Evolutionary conservation across 2,329 filamentous ascomycete species (phyloP).

Genomic region (Trichoderma lentiforme): DNA sequence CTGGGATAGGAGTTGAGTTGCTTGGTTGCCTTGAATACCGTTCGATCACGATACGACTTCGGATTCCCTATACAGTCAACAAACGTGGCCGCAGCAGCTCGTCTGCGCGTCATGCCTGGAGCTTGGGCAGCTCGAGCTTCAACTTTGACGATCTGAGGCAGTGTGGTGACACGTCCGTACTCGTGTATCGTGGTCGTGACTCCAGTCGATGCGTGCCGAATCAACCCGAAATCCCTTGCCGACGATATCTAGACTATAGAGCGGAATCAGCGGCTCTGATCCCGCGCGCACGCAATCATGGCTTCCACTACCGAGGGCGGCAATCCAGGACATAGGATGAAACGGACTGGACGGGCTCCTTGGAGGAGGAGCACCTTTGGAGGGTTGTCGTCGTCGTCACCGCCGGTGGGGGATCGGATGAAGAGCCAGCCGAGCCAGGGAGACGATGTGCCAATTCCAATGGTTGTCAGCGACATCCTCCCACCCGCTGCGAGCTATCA

Average conservation of each 20-base stretch:
- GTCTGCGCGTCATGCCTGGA: background rate
- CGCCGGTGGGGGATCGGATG: background rate
- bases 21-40: background rate
- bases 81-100: background rate
- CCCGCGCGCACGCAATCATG: background rate
- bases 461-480: conserved; percentile 27
- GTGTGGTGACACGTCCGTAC: background rate
- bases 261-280: background rate
- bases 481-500: background rate
- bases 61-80: background rate
- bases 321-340: conserved; percentile 12
- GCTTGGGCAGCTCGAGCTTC: background rate
- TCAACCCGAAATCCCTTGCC: background rate
- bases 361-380: conserved; percentile 5
- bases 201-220: background rate
- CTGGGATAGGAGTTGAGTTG: background rate
- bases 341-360: conserved; percentile 14
- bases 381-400: background rate
- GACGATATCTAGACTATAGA: background rate
- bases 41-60: background rate
- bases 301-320: background rate
- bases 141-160: background rate
- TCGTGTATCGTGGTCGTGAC: background rate
- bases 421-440: background rate
- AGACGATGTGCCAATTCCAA: background rate